These are phyloP conservation scores for Peniophora sp. DNA, from an alignment of 1,284 basidiomycete species.

Conservation along the genomic window DNA sequence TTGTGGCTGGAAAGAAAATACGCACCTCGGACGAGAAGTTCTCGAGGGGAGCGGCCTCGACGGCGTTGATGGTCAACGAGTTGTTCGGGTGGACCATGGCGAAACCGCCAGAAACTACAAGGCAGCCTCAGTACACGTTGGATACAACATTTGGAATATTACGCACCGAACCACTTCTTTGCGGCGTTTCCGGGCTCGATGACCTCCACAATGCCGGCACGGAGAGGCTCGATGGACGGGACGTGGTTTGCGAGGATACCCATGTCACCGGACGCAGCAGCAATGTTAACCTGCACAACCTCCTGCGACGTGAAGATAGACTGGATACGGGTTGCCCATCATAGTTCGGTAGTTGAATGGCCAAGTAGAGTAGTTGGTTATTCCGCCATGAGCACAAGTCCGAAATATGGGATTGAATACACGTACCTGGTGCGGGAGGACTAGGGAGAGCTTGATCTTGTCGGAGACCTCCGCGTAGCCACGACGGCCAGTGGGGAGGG, in stretches of 20 bases:
- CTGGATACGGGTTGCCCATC: constrained; percentile 44
- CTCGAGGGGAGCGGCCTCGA: constrained; percentile 93
- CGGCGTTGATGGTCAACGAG: constrained; percentile 92
- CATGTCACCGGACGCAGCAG: constrained; percentile 95
- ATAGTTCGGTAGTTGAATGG: too few species aligned
- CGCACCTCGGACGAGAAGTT: constrained; percentile 82
- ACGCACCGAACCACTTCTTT: constrained; percentile 95
- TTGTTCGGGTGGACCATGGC: constrained; percentile 98
- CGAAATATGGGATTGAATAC: neutral
- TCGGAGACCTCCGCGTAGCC: constrained; percentile 85
- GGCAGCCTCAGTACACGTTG: neutral
- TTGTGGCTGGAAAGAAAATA: constrained; percentile 4
- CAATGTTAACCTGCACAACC: constrained; percentile 90
- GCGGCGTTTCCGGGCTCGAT: constrained; percentile 70
- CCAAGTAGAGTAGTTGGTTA: neutral
- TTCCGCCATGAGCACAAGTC: too few species aligned
- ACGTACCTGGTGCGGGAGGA: constrained; percentile 88
- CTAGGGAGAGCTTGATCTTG: constrained; percentile 86
- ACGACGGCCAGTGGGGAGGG: constrained; percentile 51
- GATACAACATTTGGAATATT: constrained; percentile 1
- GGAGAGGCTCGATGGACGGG: constrained; percentile 86
- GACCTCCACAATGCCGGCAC: constrained; percentile 89
- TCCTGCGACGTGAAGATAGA: constrained; percentile 81
- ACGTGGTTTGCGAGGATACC: constrained; percentile 97
- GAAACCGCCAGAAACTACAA: constrained; percentile 89